Percentiles rank a stretch among this genome's conserved stretches.
Evolutionary conservation across 192 early-diverging fungal species (phyloP).

Genomic region (Jimgerdemannia flammicorona): DNA sequence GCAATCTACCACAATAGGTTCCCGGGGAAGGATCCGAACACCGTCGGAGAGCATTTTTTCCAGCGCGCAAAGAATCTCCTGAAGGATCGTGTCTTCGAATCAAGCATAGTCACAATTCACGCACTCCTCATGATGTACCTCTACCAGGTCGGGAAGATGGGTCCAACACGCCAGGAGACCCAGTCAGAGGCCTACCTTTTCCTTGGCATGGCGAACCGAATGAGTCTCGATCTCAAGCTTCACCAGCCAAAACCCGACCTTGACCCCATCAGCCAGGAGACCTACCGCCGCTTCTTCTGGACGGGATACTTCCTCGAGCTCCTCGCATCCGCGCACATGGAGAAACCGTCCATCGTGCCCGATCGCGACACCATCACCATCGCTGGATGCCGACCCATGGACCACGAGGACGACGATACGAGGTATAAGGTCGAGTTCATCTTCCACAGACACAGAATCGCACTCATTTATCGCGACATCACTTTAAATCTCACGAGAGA

Average conservation of each 20-base stretch:
- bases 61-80: constrained; percentile 16
- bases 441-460: constrained; percentile 24
- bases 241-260: constrained; percentile 2
- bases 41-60: constrained; percentile 28
- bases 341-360: constrained; percentile 28
- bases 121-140: constrained; percentile 30
- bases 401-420: constrained; percentile 21
- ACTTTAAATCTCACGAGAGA: background rate
- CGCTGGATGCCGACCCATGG: constrained; percentile 1
- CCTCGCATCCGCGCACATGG: constrained; percentile 22
- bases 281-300: constrained; percentile 11
- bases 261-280: constrained; percentile 2
- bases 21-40: constrained; percentile 29
- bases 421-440: constrained; percentile 31
- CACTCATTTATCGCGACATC: constrained; percentile 26
- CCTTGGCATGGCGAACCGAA: constrained; percentile 20
- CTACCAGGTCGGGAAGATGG: constrained; percentile 28
- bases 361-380: constrained; percentile 13
- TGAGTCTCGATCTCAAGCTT: constrained; percentile 22
- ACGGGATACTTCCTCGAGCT: constrained; percentile 20
- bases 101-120: constrained; percentile 24
- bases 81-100: constrained; percentile 12
- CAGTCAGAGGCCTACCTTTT: constrained; percentile 25
- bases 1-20: constrained; percentile 31
- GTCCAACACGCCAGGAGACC: constrained; percentile 14